Conservation (phyloP, 164 flowering plant genomes). For the Magnolia kwangsiensis region DNA sequence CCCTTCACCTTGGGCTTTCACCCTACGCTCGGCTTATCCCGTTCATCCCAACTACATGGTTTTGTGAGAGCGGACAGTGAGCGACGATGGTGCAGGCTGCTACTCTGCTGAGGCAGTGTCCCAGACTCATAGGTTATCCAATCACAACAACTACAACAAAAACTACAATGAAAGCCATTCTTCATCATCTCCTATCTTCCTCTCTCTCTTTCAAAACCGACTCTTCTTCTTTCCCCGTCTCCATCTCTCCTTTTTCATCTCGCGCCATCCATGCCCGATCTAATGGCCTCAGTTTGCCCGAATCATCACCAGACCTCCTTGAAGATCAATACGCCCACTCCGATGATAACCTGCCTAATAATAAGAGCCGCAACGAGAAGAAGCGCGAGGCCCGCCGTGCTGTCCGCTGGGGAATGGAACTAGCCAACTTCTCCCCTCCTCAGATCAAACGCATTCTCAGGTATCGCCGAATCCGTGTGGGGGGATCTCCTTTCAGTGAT, state of each 20-base stretch:
- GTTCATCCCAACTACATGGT: too few species aligned
- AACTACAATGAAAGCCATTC: neutral
- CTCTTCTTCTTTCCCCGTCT: neutral
- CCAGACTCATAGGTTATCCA: constrained; percentile 11
- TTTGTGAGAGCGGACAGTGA: neutral
- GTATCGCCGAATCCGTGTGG: constrained; percentile 19
- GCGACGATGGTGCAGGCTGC: neutral
- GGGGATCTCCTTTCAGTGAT: neutral
- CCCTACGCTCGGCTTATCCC: too few species aligned
- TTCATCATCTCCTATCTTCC: constrained; percentile 10
- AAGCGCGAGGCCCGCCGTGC: constrained; percentile 84
- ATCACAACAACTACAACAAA: neutral
- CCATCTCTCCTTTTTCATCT: constrained; percentile 7
- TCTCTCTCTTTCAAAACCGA: constrained; percentile 4
- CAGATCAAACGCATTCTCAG: constrained; percentile 78
- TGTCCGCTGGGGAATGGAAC: constrained; percentile 85
- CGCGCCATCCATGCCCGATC: constrained; percentile 31
- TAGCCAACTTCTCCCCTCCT: constrained; percentile 61
- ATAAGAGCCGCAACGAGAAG: constrained; percentile 72
- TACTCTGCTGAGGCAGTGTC: constrained; percentile 17
- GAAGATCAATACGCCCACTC: constrained; percentile 13
- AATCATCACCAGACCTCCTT: constrained; percentile 13
- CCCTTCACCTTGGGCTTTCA: too few species aligned
- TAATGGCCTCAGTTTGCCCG: constrained; percentile 31
- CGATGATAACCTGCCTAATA: constrained; percentile 27